Base-by-base conservation (phyloP, 345 rosid genomes). In the Populus davidiana region DNA sequence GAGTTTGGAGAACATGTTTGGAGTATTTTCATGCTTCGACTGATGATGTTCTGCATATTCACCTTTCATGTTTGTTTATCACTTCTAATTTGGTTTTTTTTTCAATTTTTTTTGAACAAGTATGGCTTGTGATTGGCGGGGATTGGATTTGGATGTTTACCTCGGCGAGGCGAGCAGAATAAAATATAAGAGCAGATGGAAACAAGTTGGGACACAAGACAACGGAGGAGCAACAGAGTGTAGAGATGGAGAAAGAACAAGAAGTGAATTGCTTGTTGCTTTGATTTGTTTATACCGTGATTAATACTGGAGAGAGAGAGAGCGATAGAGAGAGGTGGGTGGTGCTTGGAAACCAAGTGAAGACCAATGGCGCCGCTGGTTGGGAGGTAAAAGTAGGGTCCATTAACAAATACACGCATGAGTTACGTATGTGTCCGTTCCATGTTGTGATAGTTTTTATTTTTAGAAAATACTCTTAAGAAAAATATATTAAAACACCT, bases 1-100 rank as follows among this genome's bases (percentile, higher is more conserved):
- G 36, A 84, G 89, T n/a, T 90, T 89, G 2, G 93, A 85, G 79
- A 89, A 90, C 88, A 91, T 91, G 70, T 69, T 80, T 31, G 84
- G 72, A 67, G 73, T 71, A 6, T 36, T 49, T 21, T 84, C 70
- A 41, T 76, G 50, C 70, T 86, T 79, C 62, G 83, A 38, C 13
- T 86, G 79, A 0, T 68, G 79, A 5, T 38, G 79, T 5, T 75
- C 92, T 49, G 80, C 44, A 80, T 86, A 89, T 64, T 89, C 92
- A 69, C 92, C 92, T 82, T 93, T 91, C 97, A 93, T 91, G 52
- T 74, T 77, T 39, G 41, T 21, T n/a, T 78, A 73, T 65, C 56
- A 1, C 5, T 31, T 75, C 13, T 21, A 56, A 11, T 77, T 29
- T 69, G 68, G 21, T 7, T 68, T 50, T 74, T 23, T 76, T 36